Evolutionary conservation across 257 asterid species (phyloP).

Genomic region (Nicotiana undulata): DNA sequence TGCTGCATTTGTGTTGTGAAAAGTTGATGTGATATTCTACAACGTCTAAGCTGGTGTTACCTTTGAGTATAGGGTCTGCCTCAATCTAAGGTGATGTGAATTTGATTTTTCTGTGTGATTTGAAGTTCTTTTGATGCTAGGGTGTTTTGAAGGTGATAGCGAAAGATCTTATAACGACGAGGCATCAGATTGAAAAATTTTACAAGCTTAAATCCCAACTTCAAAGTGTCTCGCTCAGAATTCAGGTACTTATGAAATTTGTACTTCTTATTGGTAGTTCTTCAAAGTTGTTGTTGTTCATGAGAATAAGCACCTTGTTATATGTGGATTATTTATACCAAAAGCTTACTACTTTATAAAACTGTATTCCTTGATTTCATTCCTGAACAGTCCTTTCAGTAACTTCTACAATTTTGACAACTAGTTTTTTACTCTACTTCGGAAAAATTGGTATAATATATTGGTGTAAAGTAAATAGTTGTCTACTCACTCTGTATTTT

Average conservation of each 20-base stretch:
- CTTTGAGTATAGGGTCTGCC: background rate
- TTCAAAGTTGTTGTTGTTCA: background rate
- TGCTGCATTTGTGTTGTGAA: too few relatives aligned
- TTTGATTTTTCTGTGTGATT: background rate
- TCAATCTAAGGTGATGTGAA: background rate
- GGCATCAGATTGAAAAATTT: slow-evolving; percentile 48
- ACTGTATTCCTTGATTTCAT: background rate
- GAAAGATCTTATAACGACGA: too few relatives aligned
- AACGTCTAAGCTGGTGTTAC: too few relatives aligned
- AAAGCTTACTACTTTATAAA: too few relatives aligned
- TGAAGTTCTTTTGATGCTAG: too few relatives aligned
- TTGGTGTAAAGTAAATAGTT: background rate
- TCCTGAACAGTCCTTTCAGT: background rate
- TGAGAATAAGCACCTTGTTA: background rate
- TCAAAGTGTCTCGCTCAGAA: slow-evolving; percentile 90
- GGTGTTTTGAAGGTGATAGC: too few relatives aligned
- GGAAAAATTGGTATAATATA: background rate
- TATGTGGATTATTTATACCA: too few relatives aligned
- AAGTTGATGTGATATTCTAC: too few relatives aligned
- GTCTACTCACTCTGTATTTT: background rate
- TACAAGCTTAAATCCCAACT: slow-evolving; percentile 94
- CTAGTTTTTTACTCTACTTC: background rate
- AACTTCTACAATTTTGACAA: background rate
- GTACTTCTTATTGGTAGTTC: background rate
- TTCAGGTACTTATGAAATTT: slow-evolving; percentile 44